Base-by-base conservation (phyloP, 257 asterid genomes). In the Leonotis leonurus region DNA sequence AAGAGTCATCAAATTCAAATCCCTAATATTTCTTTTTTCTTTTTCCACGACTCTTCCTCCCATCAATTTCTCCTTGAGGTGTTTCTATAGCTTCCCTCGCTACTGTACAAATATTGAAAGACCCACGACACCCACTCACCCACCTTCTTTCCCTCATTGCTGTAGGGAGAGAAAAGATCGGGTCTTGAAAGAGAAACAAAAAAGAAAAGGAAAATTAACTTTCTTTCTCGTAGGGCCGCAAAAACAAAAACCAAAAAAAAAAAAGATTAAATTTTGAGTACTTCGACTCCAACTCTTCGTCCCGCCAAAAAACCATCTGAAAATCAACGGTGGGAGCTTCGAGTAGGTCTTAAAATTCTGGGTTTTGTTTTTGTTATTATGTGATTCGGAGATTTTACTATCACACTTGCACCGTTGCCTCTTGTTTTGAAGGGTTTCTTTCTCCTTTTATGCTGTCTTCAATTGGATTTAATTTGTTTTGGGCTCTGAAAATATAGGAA, bases 111-210 rank as follows among this genome's bases (percentile, higher is more conserved):
- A 71, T 75, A 73, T 66, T 64, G 46, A 77, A 75, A 27, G 68
- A 75, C 62, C 68, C 27, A 56, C 56, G n/a, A n/a, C n/a, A n/a
- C 71, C 56, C 10, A 1, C 16, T 14, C 49, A 32, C 29, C 44
- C 26, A 25, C 56, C 66, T 11, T 44, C 48, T 14, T 9, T n/a
- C 50, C 48, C 69, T 62, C 58, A 43, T 50, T 52, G 46, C 44
- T 12, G 11, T 36, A 74, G 75, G 67, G 77, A 36, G 83, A 74
- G 81, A 80, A 69, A 81, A 58, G 79, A 39, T 80, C 81, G 81
- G 85, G 81, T 53, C 70, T 70, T 60, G 56, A 64, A 78, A 61
- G 16, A 14, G 8, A 39, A 13, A 6, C 11, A n/a, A 9, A n/a
- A 39, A 14, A 68, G 70, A 55, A 29, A 14, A 29, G 27, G 32